These are phyloP conservation scores for Globisporangium cystogenes DNA, from an alignment of 352 stramenopile species.

Conservation along the genomic window DNA sequence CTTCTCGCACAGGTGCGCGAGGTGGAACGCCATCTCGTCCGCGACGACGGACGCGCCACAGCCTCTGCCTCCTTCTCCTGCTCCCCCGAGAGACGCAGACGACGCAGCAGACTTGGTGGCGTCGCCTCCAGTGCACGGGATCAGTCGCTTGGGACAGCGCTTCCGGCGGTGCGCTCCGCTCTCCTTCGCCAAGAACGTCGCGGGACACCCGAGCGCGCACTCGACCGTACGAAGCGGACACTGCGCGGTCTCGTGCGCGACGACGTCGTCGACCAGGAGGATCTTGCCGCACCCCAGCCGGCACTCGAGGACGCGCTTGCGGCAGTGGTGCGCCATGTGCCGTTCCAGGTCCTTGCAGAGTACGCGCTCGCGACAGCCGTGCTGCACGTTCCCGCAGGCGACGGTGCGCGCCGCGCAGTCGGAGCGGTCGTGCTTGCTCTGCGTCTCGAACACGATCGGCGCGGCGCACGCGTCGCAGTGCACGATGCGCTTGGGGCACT, in stretches of 20 bases:
- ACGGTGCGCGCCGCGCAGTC: conserved; percentile 36
- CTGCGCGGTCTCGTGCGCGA: conserved; percentile 40
- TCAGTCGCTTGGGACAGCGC: conserved; percentile 45
- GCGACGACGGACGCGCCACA: conserved; percentile 37
- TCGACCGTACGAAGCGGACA: conserved; percentile 40
- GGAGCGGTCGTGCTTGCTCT: conserved; percentile 21
- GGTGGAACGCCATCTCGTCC: conserved; percentile 62
- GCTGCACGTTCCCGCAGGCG: conserved; percentile 43
- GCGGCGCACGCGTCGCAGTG: conserved; percentile 45
- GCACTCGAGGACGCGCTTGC: conserved; percentile 43
- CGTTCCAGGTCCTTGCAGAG: conserved; percentile 24
- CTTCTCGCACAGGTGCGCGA: conserved; percentile 38
- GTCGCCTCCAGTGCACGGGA: conserved; percentile 27
- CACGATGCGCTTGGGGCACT: conserved; percentile 45
- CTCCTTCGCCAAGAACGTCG: conserved; percentile 37
- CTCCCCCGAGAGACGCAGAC: too few relatives aligned
- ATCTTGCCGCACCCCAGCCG: conserved; percentile 37
- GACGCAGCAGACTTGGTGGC: not conserved
- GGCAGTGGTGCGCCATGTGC: conserved; percentile 52
- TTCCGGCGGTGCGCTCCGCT: conserved; percentile 28
- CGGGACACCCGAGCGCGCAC: conserved; percentile 33
- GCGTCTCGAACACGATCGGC: conserved; percentile 30
- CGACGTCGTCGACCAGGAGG: conserved; percentile 36
- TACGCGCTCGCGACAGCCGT: conserved; percentile 38
- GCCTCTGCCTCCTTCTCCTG: conserved; percentile 13